Conservation (phyloP, 768 basidiomycete species). For the Pilatotrama ljubarskyi region DNA sequence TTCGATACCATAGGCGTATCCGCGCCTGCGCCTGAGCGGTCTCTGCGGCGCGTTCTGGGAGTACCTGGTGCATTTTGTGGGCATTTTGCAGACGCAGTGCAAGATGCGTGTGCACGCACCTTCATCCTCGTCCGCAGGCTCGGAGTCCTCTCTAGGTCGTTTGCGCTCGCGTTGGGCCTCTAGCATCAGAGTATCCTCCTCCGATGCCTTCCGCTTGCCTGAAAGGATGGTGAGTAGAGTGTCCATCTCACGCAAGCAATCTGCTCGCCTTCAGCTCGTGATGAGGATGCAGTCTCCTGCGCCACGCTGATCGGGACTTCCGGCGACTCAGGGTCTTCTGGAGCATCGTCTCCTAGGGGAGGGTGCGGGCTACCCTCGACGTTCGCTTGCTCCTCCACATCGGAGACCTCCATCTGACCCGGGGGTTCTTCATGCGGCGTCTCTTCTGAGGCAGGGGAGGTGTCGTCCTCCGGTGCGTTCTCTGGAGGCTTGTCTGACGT, state of each 20-base stretch:
- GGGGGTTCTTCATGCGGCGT: neutral
- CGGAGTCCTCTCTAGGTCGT: slow-evolving; percentile 65
- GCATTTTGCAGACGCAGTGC: neutral
- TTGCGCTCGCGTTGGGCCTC: slow-evolving; percentile 54
- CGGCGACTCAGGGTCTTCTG: neutral
- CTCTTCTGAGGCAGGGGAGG: neutral
- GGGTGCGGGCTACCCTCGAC: neutral
- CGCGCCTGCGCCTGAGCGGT: slow-evolving; percentile 19
- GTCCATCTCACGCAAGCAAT: no score
- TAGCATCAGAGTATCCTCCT: slow-evolving; percentile 43
- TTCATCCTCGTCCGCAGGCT: slow-evolving; percentile 67
- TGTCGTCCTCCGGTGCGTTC: neutral
- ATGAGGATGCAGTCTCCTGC: neutral
- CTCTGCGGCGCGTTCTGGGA: slow-evolving; percentile 22
- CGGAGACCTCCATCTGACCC: slow-evolving; percentile 13
- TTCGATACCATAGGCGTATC: slow-evolving; percentile 42
- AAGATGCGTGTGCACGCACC: slow-evolving; percentile 25
- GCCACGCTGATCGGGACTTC: neutral
- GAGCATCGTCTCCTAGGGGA: neutral
- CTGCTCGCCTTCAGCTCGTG: slow-evolving; percentile 14
- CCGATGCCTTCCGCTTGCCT: slow-evolving; percentile 70
- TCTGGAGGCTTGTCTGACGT: slow-evolving; percentile 5
- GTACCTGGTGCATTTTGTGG: slow-evolving; percentile 6
- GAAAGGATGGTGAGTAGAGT: neutral
- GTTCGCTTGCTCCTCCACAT: slow-evolving; percentile 1